Base-by-base conservation (phyloP, 2,329 filamentous ascomycete species). In the Aureobasidium sp. region DNA sequence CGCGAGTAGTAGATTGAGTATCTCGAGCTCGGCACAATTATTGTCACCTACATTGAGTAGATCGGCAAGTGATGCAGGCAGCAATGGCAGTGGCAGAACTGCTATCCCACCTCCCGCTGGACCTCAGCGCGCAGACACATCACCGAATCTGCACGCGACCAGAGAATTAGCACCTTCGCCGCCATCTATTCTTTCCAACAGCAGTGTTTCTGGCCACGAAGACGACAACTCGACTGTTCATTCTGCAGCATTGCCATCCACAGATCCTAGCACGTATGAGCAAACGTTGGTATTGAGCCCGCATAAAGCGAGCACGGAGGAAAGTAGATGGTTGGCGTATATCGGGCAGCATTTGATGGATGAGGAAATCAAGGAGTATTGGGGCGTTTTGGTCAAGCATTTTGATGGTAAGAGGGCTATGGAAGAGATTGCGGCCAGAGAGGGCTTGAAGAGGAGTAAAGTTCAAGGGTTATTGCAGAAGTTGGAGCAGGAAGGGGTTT, bases 331-430 rank as follows among this genome's bases (percentile, higher is more conserved):
- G 64, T 37, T 65, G n/a, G 50, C 39, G 30, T 32, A 59, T 21
- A 62, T 65, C 9, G 61, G 61, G 6, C 32, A 49, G n/a, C 41
- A 53, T 9, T 32, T 93, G 70, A 89, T 96, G 10, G 80, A 85
- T 64, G 77, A 78, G 16, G 83, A 85, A 62, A 74, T 89, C 14
- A 80, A 83, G 45, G 81, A 84, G 61, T 81, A 83, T 51, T 96
- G 91, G 88, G 83, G 85, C 2, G 78, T 82, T 48, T 85, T 96
- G 67, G 82, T 87, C 68, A 90, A 89, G 73, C 94, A 97, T 73
- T 90, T 97, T 68, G 92, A 97, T 72, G 94, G 94, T 1, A 83
- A 82, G 61, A 86, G 88, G 70, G 87, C 92, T 2, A 79, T 97
- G 63, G 94, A 99, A 76, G 86, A 92, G 67, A 88, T 99, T 66